Evolutionary conservation across 371 early-diverging fungal species (phyloP).

Genomic region (Mortierella sp.): DNA sequence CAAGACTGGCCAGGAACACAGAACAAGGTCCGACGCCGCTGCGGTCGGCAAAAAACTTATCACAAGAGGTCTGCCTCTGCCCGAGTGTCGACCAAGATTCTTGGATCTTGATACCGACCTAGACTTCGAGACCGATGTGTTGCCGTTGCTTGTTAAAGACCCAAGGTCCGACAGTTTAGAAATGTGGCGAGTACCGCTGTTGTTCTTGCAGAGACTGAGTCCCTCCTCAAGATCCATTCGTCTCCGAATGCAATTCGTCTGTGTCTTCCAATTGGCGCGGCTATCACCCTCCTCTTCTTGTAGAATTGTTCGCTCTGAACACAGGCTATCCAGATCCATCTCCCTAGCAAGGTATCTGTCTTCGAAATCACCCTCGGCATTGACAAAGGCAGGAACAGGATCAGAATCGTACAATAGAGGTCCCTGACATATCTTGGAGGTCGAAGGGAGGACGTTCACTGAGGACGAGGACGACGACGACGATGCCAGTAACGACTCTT

Average conservation of each 20-base stretch:
- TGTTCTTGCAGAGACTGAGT: not conserved
- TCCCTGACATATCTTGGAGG: not conserved
- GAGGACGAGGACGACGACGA: not conserved
- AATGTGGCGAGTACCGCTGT: not conserved
- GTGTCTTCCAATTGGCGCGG: not conserved
- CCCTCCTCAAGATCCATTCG: constrained; percentile 22
- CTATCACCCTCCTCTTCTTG: not conserved
- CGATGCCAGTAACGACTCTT: not conserved
- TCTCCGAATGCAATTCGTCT: constrained; percentile 7
- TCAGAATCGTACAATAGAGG: not conserved
- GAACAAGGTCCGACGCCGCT: not conserved
- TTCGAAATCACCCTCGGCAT: constrained; percentile 20
- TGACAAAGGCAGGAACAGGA: not conserved
- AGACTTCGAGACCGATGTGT: not conserved
- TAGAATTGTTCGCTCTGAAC: not conserved
- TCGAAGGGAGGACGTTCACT: not conserved
- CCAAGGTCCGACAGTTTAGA: constrained; percentile 3
- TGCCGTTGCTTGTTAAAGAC: not conserved
- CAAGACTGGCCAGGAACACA: constrained; percentile 5
- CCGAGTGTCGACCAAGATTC: not conserved
- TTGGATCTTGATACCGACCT: not conserved
- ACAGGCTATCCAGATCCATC: constrained; percentile 13
- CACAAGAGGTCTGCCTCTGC: not conserved
- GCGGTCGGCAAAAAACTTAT: constrained; percentile 5
- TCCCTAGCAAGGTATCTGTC: constrained; percentile 25